These are phyloP conservation scores for Datura wrightii DNA, from an alignment of 257 asterid genomes.

Conservation along the genomic window DNA sequence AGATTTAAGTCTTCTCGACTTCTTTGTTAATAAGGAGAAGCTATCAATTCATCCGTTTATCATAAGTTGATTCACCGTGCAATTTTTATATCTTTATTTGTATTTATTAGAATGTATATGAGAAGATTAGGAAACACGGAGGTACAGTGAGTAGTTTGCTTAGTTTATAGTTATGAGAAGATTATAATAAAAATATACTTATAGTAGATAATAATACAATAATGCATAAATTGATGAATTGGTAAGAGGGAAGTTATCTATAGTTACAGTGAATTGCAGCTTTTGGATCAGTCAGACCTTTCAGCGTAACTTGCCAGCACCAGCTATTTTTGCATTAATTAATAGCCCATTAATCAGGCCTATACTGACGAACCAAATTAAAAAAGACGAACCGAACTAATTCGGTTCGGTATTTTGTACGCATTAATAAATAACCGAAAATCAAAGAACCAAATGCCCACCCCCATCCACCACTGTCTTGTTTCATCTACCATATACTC, in stretches of 20 bases:
- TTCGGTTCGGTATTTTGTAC: neutral
- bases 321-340: neutral
- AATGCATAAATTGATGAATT: neutral
- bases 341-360: neutral
- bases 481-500: constrained; percentile 14
- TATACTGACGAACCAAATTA: neutral
- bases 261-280: neutral
- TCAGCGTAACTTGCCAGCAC: neutral
- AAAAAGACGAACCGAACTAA: neutral
- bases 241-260: neutral
- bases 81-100: neutral
- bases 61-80: neutral
- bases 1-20: neutral
- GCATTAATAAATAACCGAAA: neutral
- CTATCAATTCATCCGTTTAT: neutral
- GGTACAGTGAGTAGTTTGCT: neutral
- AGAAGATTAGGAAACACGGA: neutral
- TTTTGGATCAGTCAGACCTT: neutral
- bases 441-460: no score
- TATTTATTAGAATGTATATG: neutral
- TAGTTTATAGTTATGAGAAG: neutral
- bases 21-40: neutral
- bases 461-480: neutral
- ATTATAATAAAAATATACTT: neutral
- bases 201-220: neutral